Base-by-base conservation (phyloP, 129 eudicot species). In the Heracleum sosnowskyi region DNA sequence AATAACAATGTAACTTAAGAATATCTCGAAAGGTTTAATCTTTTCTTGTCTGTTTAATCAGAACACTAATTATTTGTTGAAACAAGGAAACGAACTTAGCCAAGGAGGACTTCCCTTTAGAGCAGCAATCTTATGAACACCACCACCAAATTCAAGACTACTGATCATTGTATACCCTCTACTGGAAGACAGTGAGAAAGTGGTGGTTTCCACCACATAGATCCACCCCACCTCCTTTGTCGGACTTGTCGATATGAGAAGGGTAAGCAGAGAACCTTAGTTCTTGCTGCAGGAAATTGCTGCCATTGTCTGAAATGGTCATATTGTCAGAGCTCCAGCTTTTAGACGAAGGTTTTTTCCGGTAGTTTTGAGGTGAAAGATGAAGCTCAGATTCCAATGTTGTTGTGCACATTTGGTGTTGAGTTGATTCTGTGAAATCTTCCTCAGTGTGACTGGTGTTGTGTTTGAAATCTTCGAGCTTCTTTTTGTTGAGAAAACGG, bases 31-130 rank as follows among this genome's bases (percentile, higher is more conserved):
- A 64, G 37, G 16, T 64, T 28, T 11, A 29, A 29, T 4, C 17
- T 64, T 29, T 29, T 64, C 37, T 26, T 28, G 69, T 62, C 69
- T 29, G 17, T 62, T 57, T 13, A 31, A 64, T 26, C 37, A 29
- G 47, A 71, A 71, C 33, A 24, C 33, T n/a, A 24, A 22, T 4
- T 41, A 80, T 42, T 83, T 72, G 81, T 46, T 1, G 75, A 77
- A 83, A 79, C 62, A 78, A 87, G 82, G 75, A 77, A 83, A 79
- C 62, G 81, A 87, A 84, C 69, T 87, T 82, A 91, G 93, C 97
- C 97, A 91, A 91, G 93, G 97, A 91, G 87, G 93, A 91, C 93
- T 86, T 91, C 92, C 97, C 97, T 78, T 78, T 73, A 80, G 69
- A 76, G 80, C 86, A 79, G 82, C 84, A 79, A 69, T 81, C 44